A percentile compares a stretch with the other conserved stretches of the same genome.
These are phyloP conservation scores for Saccharomycopsis sp. DNA, from an alignment of 805 yeast species.

Conservation along the genomic window DNA sequence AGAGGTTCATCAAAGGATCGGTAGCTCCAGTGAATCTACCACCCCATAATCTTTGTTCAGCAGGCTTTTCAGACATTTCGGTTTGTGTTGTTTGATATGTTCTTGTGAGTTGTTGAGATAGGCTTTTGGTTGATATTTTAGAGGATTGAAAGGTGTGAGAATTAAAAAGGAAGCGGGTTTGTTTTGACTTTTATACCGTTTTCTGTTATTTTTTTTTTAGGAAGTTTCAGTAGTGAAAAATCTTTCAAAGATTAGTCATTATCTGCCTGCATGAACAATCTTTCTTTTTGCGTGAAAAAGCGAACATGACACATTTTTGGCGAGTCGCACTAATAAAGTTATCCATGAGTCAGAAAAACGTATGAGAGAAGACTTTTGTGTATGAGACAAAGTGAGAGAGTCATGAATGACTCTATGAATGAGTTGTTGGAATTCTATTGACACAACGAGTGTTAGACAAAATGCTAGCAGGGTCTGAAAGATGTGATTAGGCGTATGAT, in stretches of 20 bases:
- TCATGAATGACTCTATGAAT: too few species aligned
- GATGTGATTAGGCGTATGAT: too few species aligned
- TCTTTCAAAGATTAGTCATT: background rate
- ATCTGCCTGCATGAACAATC: background rate
- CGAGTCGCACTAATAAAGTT: background rate
- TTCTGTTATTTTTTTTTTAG: background rate
- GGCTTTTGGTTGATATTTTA: too few species aligned
- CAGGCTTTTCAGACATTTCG: slow-evolving; percentile 6
- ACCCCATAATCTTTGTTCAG: slow-evolving; percentile 73
- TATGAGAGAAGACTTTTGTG: background rate
- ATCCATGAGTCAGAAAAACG: background rate
- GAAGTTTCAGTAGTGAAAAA: background rate
- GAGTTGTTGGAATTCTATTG: too few species aligned
- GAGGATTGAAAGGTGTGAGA: background rate
- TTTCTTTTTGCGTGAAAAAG: background rate
- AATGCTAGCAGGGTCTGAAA: too few species aligned
- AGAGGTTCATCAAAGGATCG: slow-evolving; percentile 95
- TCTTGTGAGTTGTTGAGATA: too few species aligned
- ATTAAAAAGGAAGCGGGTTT: background rate
- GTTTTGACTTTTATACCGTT: background rate
- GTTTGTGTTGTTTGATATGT: background rate
- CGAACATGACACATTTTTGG: background rate
- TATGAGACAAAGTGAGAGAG: too few species aligned
- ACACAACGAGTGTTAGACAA: too few species aligned
- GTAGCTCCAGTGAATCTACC: slow-evolving; percentile 97